Base-by-base conservation (phyloP, 495 filamentous ascomycete species). In the Halenospora varia region DNA sequence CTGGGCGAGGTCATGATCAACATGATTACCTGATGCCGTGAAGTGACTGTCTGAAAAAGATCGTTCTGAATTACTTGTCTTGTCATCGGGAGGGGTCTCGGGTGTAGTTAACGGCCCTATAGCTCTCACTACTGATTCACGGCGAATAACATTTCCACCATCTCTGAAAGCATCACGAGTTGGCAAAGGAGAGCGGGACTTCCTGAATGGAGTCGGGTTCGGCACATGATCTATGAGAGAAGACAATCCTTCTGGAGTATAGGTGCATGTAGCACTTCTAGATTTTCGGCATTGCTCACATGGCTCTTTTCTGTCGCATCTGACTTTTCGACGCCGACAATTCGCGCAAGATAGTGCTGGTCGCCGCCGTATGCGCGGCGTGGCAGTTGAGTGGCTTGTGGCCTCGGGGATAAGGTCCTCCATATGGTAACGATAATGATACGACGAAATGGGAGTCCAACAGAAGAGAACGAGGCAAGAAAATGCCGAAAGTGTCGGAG, bases 291-390 rank as follows among this genome's bases (percentile, higher is more conserved):
- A 35, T 35, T 35, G 69, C 64, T 41, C 65, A 53, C 75, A 77
- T 4, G 75, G 75, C 35, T 59, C 51, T 22, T 58, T 58, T 19
- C 69, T 69, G 54, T 76, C 75, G 59, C 73, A 77, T 47, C 69
- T 70, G 23, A 75, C 60, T 61, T 77, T 77, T 51, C 69, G 70
- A 11, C 48, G 63, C 11, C 73, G 73, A 56, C 74, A 76, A 50
- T 71, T 66, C 45, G 70, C 65, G 62, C 74, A 77, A 0, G 74
- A 70, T 3, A 65, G 63, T 11, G 71, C 68, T 3, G 73, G 73
- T 26, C 75, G 71, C 1, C 72, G 64, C 24, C 69, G 70, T 24
- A 70, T 69, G 50, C 69, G 65, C 4, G 29, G 29, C 13, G 13
- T 4, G 29, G 13, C 13, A 13, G 29, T 13, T 13, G 13, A 35